phyloP scores from a whole-genome alignment of 2,329 filamentous ascomycete species.

The Fusarium phyllophilum region DNA sequence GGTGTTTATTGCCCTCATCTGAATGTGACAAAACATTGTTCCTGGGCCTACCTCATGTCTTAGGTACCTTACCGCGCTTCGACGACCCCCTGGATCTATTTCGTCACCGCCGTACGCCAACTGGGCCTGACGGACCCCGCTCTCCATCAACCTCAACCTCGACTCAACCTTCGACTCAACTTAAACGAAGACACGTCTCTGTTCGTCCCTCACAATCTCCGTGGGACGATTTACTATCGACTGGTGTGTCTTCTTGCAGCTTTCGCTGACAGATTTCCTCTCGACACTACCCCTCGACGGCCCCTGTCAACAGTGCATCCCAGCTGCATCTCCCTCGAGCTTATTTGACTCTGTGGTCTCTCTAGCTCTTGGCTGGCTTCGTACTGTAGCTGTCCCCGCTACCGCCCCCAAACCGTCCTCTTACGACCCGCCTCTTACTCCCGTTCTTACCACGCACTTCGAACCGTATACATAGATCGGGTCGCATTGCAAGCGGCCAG shows the following conservation, averaged over 20 bases:
- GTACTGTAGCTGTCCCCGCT: constrained; percentile 20
- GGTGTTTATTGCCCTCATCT: constrained; percentile 23
- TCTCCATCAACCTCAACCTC: constrained; percentile 28
- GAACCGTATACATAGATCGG: constrained; percentile 36
- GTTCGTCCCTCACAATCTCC: constrained; percentile 21
- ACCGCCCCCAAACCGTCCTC: constrained; percentile 40
- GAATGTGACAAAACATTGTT: background rate
- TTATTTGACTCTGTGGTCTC: constrained; percentile 15
- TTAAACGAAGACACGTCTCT: constrained; percentile 19
- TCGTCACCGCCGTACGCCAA: constrained; percentile 43
- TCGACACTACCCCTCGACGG: background rate
- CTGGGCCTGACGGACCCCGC: constrained; percentile 40
- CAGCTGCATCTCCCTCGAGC: constrained; percentile 26
- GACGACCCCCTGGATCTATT: constrained; percentile 32
- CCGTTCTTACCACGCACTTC: constrained; percentile 28
- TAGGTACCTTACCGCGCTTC: constrained; percentile 26
- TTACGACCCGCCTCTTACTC: constrained; percentile 36
- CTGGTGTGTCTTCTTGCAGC: constrained; percentile 1
- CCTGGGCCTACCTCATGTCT: background rate
- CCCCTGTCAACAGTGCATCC: constrained; percentile 26
- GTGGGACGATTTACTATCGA: constrained; percentile 3
- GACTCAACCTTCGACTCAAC: constrained; percentile 24
- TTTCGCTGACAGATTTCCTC: background rate
- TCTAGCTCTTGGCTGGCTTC: constrained; percentile 21
- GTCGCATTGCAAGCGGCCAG: constrained; percentile 49